These are phyloP conservation scores for Phytopythium boreale DNA, from an alignment of 352 stramenopile genomes.

Conservation along the genomic window DNA sequence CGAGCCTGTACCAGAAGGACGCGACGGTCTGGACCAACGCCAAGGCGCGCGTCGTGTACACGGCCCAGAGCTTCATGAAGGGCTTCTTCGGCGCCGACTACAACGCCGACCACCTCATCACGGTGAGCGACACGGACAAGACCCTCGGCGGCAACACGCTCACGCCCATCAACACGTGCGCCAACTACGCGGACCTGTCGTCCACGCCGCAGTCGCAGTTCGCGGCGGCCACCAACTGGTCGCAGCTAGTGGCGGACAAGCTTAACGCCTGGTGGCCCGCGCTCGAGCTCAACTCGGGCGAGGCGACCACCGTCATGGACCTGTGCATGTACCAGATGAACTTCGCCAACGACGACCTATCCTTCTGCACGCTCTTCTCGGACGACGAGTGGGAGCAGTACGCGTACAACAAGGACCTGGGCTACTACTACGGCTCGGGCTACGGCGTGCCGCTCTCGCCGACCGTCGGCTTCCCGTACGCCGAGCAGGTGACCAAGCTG, in stretches of 20 bases:
- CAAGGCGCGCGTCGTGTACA: constrained; percentile 49
- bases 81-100: constrained; percentile 37
- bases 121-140: constrained; percentile 37
- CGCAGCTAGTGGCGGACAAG: constrained; percentile 20
- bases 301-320: constrained; percentile 44
- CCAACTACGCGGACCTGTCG: constrained; percentile 29
- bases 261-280: constrained; percentile 36
- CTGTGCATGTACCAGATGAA: constrained; percentile 60
- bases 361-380: constrained; percentile 50
- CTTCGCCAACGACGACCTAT: constrained; percentile 31
- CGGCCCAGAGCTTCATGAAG: constrained; percentile 46
- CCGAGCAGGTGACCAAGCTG: constrained; percentile 36
- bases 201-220: constrained; percentile 27
- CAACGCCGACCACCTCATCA: constrained; percentile 21
- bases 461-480: constrained; percentile 41
- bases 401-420: constrained; percentile 49
- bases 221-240: constrained; percentile 21
- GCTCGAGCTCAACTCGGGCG: constrained; percentile 32
- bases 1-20: constrained; percentile 34
- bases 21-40: constrained; percentile 47
- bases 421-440: constrained; percentile 54
- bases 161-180: constrained; percentile 49
- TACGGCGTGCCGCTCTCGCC: constrained; percentile 40
- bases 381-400: constrained; percentile 56
- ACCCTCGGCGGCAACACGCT: constrained; percentile 44